Conservation (phyloP, 495 filamentous ascomycete species). For the Xylaria flabelliformis region DNA sequence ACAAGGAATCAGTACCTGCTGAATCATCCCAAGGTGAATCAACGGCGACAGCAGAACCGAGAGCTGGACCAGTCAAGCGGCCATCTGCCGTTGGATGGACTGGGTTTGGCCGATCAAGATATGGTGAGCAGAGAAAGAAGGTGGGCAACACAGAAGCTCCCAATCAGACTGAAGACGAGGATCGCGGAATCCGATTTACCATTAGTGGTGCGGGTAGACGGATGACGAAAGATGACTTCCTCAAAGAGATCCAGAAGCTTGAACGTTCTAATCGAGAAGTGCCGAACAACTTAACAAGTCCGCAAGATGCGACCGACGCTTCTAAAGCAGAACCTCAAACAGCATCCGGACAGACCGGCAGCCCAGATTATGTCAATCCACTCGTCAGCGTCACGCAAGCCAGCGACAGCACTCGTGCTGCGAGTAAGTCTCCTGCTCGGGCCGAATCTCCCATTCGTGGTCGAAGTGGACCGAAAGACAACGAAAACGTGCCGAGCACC, state of each 20-base stretch:
- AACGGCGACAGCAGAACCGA: conserved; percentile 26
- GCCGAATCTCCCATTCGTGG: conserved; percentile 26
- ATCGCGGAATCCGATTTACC: conserved; percentile 86
- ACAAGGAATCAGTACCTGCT: conserved; percentile 36
- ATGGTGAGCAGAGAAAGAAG: conserved; percentile 48
- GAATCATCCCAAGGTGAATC: conserved; percentile 36
- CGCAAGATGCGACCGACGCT: conserved; percentile 56
- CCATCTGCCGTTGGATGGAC: conserved; percentile 55
- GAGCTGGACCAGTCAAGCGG: conserved; percentile 28
- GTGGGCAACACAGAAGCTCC: conserved; percentile 41
- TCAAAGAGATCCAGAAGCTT: conserved; percentile 78
- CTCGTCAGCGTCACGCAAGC: conserved; percentile 36
- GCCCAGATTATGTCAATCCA: conserved; percentile 34
- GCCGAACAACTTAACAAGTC: conserved; percentile 70
- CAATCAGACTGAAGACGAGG: conserved; percentile 67
- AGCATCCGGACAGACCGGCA: conserved; percentile 1
- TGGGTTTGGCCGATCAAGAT: conserved; percentile 55
- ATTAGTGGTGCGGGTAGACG: conserved; percentile 72
- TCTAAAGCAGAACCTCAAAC: background rate
- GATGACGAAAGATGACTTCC: conserved; percentile 92
- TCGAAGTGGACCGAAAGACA: conserved; percentile 29
- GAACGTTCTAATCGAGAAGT: conserved; percentile 79
- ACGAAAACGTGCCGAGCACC: conserved; percentile 31
- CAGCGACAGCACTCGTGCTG: conserved; percentile 31
- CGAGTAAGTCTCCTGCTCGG: conserved; percentile 29